Base-by-base conservation (phyloP, 768 basidiomycete species). In the Amylocystis lapponica region DNA sequence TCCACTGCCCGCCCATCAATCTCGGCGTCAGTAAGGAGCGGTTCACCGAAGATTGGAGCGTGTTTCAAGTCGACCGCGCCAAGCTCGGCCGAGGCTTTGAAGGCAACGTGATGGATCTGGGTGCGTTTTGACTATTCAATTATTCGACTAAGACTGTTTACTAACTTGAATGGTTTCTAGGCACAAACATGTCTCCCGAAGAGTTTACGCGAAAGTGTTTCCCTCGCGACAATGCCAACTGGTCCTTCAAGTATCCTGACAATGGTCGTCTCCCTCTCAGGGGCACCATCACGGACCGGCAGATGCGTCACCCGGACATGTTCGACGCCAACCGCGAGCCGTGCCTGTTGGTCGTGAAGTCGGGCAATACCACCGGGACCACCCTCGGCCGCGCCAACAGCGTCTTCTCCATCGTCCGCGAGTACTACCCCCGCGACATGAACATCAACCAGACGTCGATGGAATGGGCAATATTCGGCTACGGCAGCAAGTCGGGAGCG, bases 261-360 rank as follows among this genome's bases (percentile, higher is more conserved):
- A 40, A 25, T 10, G 34, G 47, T 31, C 49, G 50, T 27, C 27
- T 39, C 23, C 27, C 27, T 9, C 37, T 46, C 26, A 4, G 16
- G 4, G 45, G 38, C 43, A 49, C 44, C 37, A 51, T 68, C 33
- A 17, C 54, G 4, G 62, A 65, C 5, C 43, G 57, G 6, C 45
- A 58, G 14, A 58, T 71, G 54, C 51, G 33, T 39, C 41, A 41
- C 10, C 61, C 61, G n/a, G 44, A 52, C 46, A 46, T 35, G 27
- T 22, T 44, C 38, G 53, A 60, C 53, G 11, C 38, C 44, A 36
- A 60, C 39, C 53, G 50, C 31, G 53, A 59, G 21, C 54, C 44
- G 29, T 35, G 33, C 13, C 49, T 56, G 17, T 38, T 43, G 32
- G 61, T 55, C 12, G 45, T 62, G 46, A 58, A 61, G 45, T 46